Conservation (phyloP, 495 filamentous ascomycete genomes). For the Podospora tetraspora region DNA sequence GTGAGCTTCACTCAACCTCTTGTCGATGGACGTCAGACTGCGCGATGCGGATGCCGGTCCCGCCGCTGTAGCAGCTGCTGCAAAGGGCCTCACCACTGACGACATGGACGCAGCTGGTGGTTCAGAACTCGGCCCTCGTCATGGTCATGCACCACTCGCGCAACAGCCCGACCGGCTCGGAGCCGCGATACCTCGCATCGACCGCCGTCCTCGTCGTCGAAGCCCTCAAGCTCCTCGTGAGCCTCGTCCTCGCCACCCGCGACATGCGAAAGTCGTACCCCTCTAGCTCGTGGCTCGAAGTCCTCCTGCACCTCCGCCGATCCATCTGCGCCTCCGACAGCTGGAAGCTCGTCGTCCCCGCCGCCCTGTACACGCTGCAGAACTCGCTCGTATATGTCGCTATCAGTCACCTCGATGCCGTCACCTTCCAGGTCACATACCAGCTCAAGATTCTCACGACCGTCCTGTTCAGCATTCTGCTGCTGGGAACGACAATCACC, state of each 20-base stretch:
- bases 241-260: constrained; percentile 45
- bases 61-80: neutral
- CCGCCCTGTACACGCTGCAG: constrained; percentile 62
- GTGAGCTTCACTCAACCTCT: neutral
- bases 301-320: constrained; percentile 50
- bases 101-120: constrained; percentile 40
- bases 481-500: constrained; percentile 52
- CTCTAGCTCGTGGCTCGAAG: constrained; percentile 50
- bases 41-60: neutral
- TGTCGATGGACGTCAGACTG: neutral
- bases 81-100: neutral
- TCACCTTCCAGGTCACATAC: constrained; percentile 66
- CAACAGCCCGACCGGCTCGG: constrained; percentile 56
- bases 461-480: constrained; percentile 58
- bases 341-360: constrained; percentile 71
- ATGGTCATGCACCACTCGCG: constrained; percentile 65
- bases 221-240: constrained; percentile 61
- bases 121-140: constrained; percentile 54
- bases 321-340: constrained; percentile 64
- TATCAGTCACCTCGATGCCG: constrained; percentile 63
- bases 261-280: constrained; percentile 49
- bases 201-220: constrained; percentile 73
- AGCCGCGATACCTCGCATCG: constrained; percentile 63
- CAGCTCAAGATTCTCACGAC: constrained; percentile 68
- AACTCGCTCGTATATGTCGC: constrained; percentile 68